Percentiles rank a stretch among this genome's conserved stretches.
These are phyloP conservation scores for Bassia scoparia DNA, from an alignment of 148 eudicot species.

Conservation along the genomic window DNA sequence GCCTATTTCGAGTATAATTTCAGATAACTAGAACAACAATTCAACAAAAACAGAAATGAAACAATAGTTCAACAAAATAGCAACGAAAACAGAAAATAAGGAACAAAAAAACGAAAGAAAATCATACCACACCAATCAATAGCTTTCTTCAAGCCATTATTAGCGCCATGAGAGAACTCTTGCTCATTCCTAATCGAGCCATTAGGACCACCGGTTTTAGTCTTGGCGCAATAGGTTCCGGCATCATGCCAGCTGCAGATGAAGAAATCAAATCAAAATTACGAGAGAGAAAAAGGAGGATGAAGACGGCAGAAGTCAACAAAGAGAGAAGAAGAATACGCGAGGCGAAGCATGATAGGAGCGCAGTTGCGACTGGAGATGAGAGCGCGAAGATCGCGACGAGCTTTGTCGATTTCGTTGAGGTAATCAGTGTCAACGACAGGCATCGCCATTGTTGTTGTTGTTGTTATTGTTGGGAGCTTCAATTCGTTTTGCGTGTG, in stretches of 20 bases:
- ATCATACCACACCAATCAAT: slow-evolving; percentile 77
- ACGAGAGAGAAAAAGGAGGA: background rate
- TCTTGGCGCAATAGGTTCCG: slow-evolving; percentile 79
- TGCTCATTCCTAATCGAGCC: slow-evolving; percentile 84
- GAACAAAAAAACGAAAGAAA: background rate
- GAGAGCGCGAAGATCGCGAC: slow-evolving; percentile 88
- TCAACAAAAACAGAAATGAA: no score
- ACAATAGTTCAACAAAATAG: no score
- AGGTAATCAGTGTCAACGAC: slow-evolving; percentile 75
- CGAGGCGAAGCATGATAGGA: slow-evolving; percentile 95
- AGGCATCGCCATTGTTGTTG: slow-evolving; percentile 64
- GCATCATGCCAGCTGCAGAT: slow-evolving; percentile 91
- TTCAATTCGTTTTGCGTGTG: no score
- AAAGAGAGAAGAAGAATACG: slow-evolving; percentile 39
- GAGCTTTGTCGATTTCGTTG: slow-evolving; percentile 81
- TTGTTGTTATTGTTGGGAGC: background rate
- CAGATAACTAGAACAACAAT: background rate
- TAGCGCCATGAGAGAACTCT: slow-evolving; percentile 70
- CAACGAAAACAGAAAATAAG: background rate
- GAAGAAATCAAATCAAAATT: background rate
- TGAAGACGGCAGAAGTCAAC: slow-evolving; percentile 7
- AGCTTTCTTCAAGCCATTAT: slow-evolving; percentile 82
- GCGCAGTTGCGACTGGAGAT: slow-evolving; percentile 86
- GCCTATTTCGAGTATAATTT: background rate
- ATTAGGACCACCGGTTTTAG: slow-evolving; percentile 94